Percentiles rank a stretch among this genome's conserved stretches.
Conservation (phyloP, 1,284 basidiomycete species). For the Cryptococcus deneoformans region DNA sequence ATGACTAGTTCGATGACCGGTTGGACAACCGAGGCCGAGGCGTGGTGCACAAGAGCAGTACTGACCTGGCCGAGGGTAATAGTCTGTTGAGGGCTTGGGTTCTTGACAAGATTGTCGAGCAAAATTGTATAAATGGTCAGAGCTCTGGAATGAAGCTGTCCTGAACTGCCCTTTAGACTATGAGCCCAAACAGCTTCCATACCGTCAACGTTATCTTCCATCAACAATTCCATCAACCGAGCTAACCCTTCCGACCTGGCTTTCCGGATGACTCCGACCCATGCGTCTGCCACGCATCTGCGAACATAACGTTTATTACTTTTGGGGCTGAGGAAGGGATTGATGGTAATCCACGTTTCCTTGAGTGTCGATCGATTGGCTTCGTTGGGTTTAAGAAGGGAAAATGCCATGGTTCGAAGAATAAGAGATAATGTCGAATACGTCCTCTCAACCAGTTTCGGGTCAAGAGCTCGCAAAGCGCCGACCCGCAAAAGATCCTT, state of each 20-base stretch:
- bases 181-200: conserved; percentile 44
- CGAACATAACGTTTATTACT: conserved; percentile 45
- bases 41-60: conserved; percentile 77
- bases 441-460: conserved; percentile 43
- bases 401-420: conserved; percentile 36
- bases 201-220: conserved; percentile 29
- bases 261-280: conserved; percentile 44
- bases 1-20: conserved; percentile 56
- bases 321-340: conserved; percentile 31
- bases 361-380: conserved; percentile 16
- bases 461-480: conserved; percentile 37
- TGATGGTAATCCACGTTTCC: conserved; percentile 33
- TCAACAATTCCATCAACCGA: conserved; percentile 31
- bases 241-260: conserved; percentile 35
- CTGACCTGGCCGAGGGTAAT: conserved; percentile 53
- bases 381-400: conserved; percentile 31
- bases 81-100: conserved; percentile 41
- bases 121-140: conserved; percentile 61
- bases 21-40: conserved; percentile 62
- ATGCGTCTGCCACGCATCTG: conserved; percentile 48
- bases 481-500: conserved; percentile 37
- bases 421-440: conserved; percentile 47
- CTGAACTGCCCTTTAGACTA: conserved; percentile 56
- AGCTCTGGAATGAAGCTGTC: conserved; percentile 73
- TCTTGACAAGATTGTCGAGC: conserved; percentile 25